Evolutionary conservation across 2,329 filamentous ascomycete genomes (phyloP).

Genomic region (Colletotrichum ledebouriae): DNA sequence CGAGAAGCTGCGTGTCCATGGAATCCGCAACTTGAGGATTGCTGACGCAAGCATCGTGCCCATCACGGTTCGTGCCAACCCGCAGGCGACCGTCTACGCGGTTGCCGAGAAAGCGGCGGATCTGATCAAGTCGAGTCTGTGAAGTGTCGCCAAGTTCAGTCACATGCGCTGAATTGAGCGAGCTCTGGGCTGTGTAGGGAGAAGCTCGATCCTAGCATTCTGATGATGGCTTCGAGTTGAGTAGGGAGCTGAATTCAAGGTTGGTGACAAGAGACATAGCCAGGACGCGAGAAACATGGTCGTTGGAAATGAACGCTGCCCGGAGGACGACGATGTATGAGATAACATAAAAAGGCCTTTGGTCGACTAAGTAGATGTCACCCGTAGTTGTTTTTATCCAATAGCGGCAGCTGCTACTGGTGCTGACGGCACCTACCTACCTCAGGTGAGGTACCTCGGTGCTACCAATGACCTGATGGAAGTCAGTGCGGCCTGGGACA

Average conservation of each 20-base stretch:
- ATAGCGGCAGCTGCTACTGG: background rate
- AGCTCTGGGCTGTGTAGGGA: background rate
- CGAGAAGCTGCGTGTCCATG: slow-evolving; percentile 59
- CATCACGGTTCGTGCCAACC: slow-evolving; percentile 49
- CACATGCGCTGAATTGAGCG: no score
- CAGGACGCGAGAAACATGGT: no score
- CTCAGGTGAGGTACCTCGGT: no score
- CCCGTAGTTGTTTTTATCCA: background rate
- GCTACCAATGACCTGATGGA: background rate
- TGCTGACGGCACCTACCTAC: no score
- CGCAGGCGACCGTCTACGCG: slow-evolving; percentile 53
- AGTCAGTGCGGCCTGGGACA: background rate
- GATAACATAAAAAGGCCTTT: no score
- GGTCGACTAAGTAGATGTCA: background rate
- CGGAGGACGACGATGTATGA: no score
- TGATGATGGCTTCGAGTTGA: background rate
- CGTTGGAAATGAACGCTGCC: no score
- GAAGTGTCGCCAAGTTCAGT: background rate
- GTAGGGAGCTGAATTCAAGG: no score
- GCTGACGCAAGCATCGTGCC: slow-evolving; percentile 58
- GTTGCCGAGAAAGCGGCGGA: slow-evolving; percentile 50
- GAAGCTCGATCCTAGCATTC: background rate
- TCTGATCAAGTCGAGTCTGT: slow-evolving; percentile 43
- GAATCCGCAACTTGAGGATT: slow-evolving; percentile 58
- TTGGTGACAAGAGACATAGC: no score